These are phyloP conservation scores for Ceriops zippeliana DNA, from an alignment of 345 rosid genomes.

Conservation along the genomic window DNA sequence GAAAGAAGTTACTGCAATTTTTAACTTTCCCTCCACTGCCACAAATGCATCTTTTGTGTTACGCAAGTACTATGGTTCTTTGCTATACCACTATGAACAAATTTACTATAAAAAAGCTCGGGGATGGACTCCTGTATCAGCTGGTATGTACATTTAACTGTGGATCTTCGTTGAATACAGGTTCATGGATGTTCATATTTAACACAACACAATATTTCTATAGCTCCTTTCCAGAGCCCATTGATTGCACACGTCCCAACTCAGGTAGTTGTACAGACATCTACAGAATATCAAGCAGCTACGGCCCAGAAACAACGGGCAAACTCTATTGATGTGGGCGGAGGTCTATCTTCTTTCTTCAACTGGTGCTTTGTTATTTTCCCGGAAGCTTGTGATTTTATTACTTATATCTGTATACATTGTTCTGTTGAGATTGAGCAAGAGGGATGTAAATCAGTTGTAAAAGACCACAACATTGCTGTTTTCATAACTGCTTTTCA, in stretches of 20 bases:
- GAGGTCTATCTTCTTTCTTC: constrained; percentile 40
- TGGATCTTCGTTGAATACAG: not conserved
- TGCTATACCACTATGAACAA: constrained; percentile 80
- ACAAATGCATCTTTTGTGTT: constrained; percentile 92
- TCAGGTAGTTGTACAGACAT: constrained; percentile 41
- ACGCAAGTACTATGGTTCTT: constrained; percentile 83
- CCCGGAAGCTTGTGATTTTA: not conserved
- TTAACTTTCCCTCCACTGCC: constrained; percentile 94
- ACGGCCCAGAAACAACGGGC: constrained; percentile 42
- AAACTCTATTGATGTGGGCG: constrained; percentile 32
- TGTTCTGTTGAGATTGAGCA: not conserved
- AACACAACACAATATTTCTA: constrained; percentile 9
- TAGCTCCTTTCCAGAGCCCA: constrained; percentile 52
- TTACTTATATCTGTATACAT: not conserved
- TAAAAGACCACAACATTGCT: too few relatives aligned
- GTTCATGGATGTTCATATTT: not conserved
- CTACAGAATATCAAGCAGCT: constrained; percentile 44
- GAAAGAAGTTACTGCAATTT: constrained; percentile 96
- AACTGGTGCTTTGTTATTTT: not conserved
- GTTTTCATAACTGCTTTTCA: not conserved
- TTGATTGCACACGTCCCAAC: constrained; percentile 29
- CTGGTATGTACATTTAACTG: constrained; percentile 40
- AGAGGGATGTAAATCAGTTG: too few relatives aligned
- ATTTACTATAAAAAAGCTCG: constrained; percentile 59
- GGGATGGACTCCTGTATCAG: constrained; percentile 42